Conservation (phyloP, 2,329 filamentous ascomycete genomes). For the Phialophora macrospora region DNA sequence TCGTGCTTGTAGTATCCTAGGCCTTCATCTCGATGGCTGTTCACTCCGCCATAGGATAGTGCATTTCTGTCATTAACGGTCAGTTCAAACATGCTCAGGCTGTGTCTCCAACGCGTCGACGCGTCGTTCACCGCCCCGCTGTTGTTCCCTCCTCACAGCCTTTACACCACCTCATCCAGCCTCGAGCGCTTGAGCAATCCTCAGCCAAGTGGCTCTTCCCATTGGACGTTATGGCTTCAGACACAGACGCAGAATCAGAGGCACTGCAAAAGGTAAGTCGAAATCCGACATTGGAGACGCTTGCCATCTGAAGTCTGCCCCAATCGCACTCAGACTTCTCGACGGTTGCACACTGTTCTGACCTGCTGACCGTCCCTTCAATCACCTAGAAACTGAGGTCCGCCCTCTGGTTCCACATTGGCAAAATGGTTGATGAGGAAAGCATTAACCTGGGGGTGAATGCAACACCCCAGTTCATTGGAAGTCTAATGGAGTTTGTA, state of each 20-base stretch:
- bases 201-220: no score
- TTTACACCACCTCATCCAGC: background rate
- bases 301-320: background rate
- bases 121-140: background rate
- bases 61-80: background rate
- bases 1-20: background rate
- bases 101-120: background rate
- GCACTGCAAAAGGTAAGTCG: conserved; percentile 27
- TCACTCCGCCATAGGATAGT: background rate
- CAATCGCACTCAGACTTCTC: background rate
- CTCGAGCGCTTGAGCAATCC: background rate
- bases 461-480: conserved; percentile 90
- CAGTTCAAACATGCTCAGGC: no score
- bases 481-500: conserved; percentile 80
- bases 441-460: conserved; percentile 74
- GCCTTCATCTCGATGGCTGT: background rate
- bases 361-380: background rate
- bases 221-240: conserved; percentile 14
- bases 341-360: conserved; percentile 37
- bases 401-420: conserved; percentile 81
- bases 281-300: background rate
- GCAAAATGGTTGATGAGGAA: conserved; percentile 87
- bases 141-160: background rate
- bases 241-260: conserved; percentile 23
- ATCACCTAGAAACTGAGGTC: conserved; percentile 64